Evolutionary conservation across 2,329 filamentous ascomycete species (phyloP).

Genomic region (Cercospora brassicicola): DNA sequence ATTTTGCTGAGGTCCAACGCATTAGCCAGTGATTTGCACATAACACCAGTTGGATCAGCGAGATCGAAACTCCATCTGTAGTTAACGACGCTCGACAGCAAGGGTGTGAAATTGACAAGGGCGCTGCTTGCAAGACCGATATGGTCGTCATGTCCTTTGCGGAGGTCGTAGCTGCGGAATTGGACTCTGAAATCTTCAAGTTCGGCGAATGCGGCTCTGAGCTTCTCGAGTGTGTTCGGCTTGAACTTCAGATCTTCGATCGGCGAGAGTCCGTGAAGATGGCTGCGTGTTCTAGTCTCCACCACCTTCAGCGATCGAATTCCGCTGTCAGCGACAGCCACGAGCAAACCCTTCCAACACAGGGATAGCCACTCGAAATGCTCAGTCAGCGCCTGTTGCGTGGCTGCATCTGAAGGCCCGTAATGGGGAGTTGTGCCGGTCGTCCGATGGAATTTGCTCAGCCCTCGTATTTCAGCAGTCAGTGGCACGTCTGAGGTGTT

Average conservation of each 20-base stretch:
- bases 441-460: conserved; percentile 26
- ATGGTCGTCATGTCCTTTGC: conserved; percentile 7
- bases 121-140: conserved; percentile 5
- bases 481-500: conserved; percentile 12
- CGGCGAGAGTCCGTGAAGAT: conserved; percentile 17
- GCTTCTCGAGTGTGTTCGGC: conserved; percentile 7
- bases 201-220: conserved; percentile 18
- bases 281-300: conserved; percentile 15
- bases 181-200: conserved; percentile 22
- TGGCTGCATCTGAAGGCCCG: not conserved
- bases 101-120: conserved; percentile 14
- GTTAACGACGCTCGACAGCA: conserved; percentile 11
- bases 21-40: conserved; percentile 14
- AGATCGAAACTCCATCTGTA: conserved; percentile 17
- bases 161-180: conserved; percentile 14
- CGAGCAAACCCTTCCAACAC: conserved; percentile 24
- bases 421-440: conserved; percentile 20
- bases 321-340: conserved; percentile 25
- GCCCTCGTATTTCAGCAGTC: conserved; percentile 24
- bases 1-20: conserved; percentile 19
- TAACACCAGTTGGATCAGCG: not conserved
- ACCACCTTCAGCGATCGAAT: conserved; percentile 20
- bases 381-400: not conserved
- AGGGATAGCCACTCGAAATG: conserved; percentile 25
- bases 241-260: conserved; percentile 23